Base-by-base conservation (phyloP, 1,284 basidiomycete species). In the Boletus semigastroideus region DNA sequence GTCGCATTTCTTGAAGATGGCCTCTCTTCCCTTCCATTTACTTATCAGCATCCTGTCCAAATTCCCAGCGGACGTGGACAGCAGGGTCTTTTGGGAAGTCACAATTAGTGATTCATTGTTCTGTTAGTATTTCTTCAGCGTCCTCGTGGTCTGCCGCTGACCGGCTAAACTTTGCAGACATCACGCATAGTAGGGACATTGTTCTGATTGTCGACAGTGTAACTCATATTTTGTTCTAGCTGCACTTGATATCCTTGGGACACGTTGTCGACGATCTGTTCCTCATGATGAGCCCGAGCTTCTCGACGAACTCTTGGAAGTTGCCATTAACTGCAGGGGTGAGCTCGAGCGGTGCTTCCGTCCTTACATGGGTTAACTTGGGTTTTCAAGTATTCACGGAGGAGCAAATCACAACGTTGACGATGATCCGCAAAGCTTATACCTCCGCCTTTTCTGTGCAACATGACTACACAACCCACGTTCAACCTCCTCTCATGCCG, bases 1-100 rank as follows among this genome's bases (percentile, higher is more conserved):
- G 87, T 84, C 87, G 28, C 89, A 89, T 65, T 92, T 91, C 74
- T 74, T 92, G 58, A 92, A 92, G 72, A 86, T 87, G 28, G 84
- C 88, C 8, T 85, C 80, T 1, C 75, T 92, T 42, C 90, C 89
- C 1, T 91, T 88, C 74, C 82, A 90, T 65, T 81, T 79, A 10
- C 74, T 92, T 43, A 77, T 84, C 49, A 86, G 85, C 52, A 76
- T 89, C 44, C 65, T 92, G 54, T 79, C 77, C 58, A 92, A 90
- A 68, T 87, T 90, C 69, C 87, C 87, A 0, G 71, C 76, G 27
- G 86, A 89, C 59, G 73, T 80, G 27, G 86, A 89, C 57, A 86
- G 85, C 56, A 76, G 82, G 34, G 81, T 86, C 2, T 87, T 87
- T 59, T 88, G 84, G 83, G 80, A 82, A 31, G 70, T 73, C 28